These are phyloP conservation scores for Calonectria henricotiae DNA, from an alignment of 2,329 filamentous ascomycete genomes.

Conservation along the genomic window DNA sequence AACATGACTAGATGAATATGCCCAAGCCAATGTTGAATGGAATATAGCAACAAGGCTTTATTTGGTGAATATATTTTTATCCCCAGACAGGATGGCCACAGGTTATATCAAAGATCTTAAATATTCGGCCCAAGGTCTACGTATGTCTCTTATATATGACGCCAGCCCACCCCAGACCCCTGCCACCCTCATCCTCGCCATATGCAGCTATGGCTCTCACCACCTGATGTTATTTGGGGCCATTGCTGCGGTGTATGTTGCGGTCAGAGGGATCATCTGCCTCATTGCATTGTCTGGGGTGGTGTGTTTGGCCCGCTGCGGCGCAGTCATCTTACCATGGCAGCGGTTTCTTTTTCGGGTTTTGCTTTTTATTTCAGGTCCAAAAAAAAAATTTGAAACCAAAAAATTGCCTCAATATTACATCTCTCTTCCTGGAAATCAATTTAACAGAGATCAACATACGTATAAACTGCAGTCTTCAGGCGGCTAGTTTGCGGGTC, in stretches of 20 bases:
- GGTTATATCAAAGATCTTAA: not conserved
- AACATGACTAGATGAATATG: constrained; percentile 10
- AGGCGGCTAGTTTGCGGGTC: not conserved
- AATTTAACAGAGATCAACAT: not conserved
- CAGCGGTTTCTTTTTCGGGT: not conserved
- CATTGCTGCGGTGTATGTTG: constrained; percentile 12
- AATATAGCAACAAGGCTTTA: not conserved
- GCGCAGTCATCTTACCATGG: constrained; percentile 16
- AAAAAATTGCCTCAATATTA: not conserved
- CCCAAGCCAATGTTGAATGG: not conserved
- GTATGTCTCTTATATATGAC: constrained; percentile 9
- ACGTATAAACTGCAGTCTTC: not conserved
- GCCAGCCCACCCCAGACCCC: constrained; percentile 2
- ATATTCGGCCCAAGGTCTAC: not conserved
- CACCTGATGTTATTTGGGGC: constrained; percentile 11
- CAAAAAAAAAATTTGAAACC: not conserved
- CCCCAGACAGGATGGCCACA: not conserved
- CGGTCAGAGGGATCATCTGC: constrained; percentile 15
- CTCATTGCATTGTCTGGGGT: not conserved
- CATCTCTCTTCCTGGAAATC: not conserved
- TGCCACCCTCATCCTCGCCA: not conserved
- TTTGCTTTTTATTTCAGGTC: constrained; percentile 1
- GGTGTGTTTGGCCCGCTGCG: constrained; percentile 4
- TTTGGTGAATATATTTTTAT: constrained; percentile 6
- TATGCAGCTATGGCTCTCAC: not conserved